A percentile compares a stretch with the other conserved stretches of the same genome.
These are phyloP conservation scores for Sanghuangporus baumii DNA, from an alignment of 1,284 basidiomycete genomes.

Conservation along the genomic window DNA sequence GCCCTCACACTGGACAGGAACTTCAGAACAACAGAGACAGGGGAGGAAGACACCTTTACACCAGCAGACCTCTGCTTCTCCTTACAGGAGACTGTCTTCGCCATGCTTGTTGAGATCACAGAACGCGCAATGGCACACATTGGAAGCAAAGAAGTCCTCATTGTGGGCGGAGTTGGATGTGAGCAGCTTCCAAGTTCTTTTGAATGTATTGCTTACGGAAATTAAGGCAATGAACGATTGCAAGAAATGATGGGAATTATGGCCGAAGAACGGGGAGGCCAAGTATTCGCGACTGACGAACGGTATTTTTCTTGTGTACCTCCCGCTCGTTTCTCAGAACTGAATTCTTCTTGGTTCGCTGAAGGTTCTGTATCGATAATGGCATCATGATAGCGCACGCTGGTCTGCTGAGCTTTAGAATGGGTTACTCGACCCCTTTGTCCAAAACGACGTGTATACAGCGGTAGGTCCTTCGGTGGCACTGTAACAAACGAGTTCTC, in stretches of 20 bases:
- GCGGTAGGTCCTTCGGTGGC: slow-evolving; percentile 42
- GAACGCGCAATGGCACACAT: slow-evolving; percentile 99
- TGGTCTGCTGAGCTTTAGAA: slow-evolving; percentile 85
- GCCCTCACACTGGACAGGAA: slow-evolving; percentile 80
- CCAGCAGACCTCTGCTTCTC: slow-evolving; percentile 96
- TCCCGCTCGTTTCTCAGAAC: slow-evolving; percentile 8
- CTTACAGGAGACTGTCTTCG: slow-evolving; percentile 94
- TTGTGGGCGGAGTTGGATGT: slow-evolving; percentile 99
- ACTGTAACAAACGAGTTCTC: slow-evolving; percentile 5
- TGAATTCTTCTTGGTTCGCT: neutral
- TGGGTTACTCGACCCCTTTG: slow-evolving; percentile 83
- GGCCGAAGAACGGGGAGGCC: slow-evolving; percentile 86
- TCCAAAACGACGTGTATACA: slow-evolving; percentile 85
- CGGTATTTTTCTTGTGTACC: slow-evolving; percentile 44
- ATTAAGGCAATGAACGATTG: slow-evolving; percentile 81
- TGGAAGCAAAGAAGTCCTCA: slow-evolving; percentile 91
- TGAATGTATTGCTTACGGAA: slow-evolving; percentile 1
- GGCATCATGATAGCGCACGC: slow-evolving; percentile 99
- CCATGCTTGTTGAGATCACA: slow-evolving; percentile 99
- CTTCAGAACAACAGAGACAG: slow-evolving; percentile 44
- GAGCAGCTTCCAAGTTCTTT: slow-evolving; percentile 32
- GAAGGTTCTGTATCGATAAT: slow-evolving; percentile 97
- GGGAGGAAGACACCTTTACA: slow-evolving; percentile 75
- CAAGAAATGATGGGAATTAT: slow-evolving; percentile 99
- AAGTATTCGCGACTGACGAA: slow-evolving; percentile 95